A percentile compares a stretch with the other conserved stretches of the same genome.
These are phyloP conservation scores for Cutaneotrichosporon spelunceum DNA, from an alignment of 1,284 basidiomycete genomes.

Conservation along the genomic window DNA sequence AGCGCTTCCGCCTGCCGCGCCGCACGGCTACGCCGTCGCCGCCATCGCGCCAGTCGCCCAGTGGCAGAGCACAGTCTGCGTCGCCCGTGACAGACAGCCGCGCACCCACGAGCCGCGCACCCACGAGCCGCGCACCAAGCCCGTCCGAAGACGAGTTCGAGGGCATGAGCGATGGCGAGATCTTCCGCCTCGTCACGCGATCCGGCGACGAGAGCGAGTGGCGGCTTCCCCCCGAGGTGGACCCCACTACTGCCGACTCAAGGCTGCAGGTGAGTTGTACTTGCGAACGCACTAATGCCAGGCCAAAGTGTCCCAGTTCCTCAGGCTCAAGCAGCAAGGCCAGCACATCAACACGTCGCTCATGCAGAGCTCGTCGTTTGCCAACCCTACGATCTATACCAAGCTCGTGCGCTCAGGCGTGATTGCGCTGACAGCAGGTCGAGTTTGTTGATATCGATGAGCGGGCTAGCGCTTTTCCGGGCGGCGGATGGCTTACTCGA, in stretches of 20 bases:
- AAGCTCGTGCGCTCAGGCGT: constrained; percentile 58
- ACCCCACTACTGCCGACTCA: constrained; percentile 60
- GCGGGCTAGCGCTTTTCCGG: constrained; percentile 72
- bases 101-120: not conserved
- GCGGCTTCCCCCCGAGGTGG: constrained; percentile 67
- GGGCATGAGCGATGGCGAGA: constrained; percentile 16
- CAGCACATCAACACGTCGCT: constrained; percentile 93
- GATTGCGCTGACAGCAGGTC: constrained; percentile 54
- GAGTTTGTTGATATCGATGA: constrained; percentile 88
- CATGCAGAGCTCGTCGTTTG: constrained; percentile 81
- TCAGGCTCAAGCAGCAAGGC: constrained; percentile 64
- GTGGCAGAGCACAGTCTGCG: not conserved
- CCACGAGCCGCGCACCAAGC: not conserved
- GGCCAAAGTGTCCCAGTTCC: constrained; percentile 75
- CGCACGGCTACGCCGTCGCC: not conserved
- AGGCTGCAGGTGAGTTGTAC: constrained; percentile 59
- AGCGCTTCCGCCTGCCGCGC: not conserved
- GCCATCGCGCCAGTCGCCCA: not conserved
- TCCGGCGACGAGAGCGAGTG: constrained; percentile 64
- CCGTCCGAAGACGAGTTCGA: constrained; percentile 5
- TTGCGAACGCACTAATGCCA: constrained; percentile 40
- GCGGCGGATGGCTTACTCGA: constrained; percentile 41
- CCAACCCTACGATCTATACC: constrained; percentile 89
- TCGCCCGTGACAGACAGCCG: constrained; percentile 3
- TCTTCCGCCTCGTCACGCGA: constrained; percentile 29